A percentile compares a stretch with the other conserved stretches of the same genome.
Evolutionary conservation across 768 basidiomycete species (phyloP).

Genomic region (Serendipita vermifera): DNA sequence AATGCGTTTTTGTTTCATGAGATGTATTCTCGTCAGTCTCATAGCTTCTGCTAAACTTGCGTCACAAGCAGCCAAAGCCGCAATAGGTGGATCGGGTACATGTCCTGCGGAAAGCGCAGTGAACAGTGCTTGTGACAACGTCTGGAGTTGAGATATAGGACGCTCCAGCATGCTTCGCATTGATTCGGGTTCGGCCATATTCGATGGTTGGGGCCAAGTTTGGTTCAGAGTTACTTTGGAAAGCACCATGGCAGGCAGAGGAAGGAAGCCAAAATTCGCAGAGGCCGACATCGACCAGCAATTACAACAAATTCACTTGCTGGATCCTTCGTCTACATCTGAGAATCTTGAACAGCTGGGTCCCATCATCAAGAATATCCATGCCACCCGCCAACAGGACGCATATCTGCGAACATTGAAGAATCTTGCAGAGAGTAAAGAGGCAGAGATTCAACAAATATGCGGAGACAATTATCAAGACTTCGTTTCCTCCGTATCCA

Average conservation of each 20-base stretch:
- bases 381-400: slow-evolving; percentile 78
- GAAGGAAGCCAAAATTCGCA: slow-evolving; percentile 35
- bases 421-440: slow-evolving; percentile 84
- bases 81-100: background rate
- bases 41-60: slow-evolving; percentile 51
- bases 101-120: background rate
- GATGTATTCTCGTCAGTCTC: slow-evolving; percentile 53
- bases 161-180: slow-evolving; percentile 1
- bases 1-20: slow-evolving; percentile 61
- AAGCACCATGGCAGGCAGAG: slow-evolving; percentile 6
- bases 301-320: slow-evolving; percentile 79
- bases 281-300: slow-evolving; percentile 81
- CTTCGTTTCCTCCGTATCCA: slow-evolving; percentile 95
- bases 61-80: slow-evolving; percentile 30
- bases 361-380: slow-evolving; percentile 88
- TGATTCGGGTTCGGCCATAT: slow-evolving; percentile 1
- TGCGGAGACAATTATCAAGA: slow-evolving; percentile 96
- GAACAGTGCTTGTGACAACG: background rate
- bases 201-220: background rate
- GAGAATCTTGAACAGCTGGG: slow-evolving; percentile 94
- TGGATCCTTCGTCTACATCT: slow-evolving; percentile 74
- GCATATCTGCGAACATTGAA: slow-evolving; percentile 76
- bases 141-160: background rate
- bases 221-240: background rate
- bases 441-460: slow-evolving; percentile 89